Evolutionary conservation across 2,329 filamentous ascomycete genomes (phyloP), one percentile per base, ranked within the genome.

Genomic region (Alternaria conjuncta): DNA sequence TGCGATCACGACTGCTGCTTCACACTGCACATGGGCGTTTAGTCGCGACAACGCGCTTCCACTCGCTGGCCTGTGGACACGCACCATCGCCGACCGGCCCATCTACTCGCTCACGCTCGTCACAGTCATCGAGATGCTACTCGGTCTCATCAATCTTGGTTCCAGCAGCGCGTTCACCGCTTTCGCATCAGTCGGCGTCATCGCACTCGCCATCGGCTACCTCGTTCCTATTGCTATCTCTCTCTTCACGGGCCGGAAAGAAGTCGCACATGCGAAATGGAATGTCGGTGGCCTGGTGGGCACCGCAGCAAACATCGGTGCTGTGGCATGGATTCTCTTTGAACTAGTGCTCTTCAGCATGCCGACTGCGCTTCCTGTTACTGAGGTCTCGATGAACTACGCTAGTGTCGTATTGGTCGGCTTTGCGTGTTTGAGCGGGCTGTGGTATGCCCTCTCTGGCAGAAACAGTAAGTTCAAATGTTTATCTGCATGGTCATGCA

Each of bases 331-430:
- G 46, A 49, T 49, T 12, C n/a, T 28, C 10, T 49, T 50, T 4
- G 47, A 50, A 18, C 3, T 50, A 9, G 46, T 49, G n/a, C 23
- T 50, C 2, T 50, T 50, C 8, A 28, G 46, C 5, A 28, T 49
- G 46, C 23, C 23, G 11, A 49, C 46, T 5, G 46, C 23, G 10
- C 47, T 50, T 28, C 25, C 47, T 50, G 25, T 30, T 30, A 50
- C 82, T 2, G 79, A 80, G 1, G 83, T 79, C 1, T 84, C 83
- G 56, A 87, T 86, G 78, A 89, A 88, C 65, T 89, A 89, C 70
- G 86, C 86, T 3, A 59, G 54, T 6, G 86, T 88, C 1, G 87
- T 89, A 3, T 85, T 89, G 64, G 81, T 85, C 8, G 78, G 84
- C 47, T 88, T 90, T 15, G 49, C 49, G 32, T 30, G 49, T 36